Conservation (phyloP, 495 filamentous ascomycete species). For the Platismatia glauca region DNA sequence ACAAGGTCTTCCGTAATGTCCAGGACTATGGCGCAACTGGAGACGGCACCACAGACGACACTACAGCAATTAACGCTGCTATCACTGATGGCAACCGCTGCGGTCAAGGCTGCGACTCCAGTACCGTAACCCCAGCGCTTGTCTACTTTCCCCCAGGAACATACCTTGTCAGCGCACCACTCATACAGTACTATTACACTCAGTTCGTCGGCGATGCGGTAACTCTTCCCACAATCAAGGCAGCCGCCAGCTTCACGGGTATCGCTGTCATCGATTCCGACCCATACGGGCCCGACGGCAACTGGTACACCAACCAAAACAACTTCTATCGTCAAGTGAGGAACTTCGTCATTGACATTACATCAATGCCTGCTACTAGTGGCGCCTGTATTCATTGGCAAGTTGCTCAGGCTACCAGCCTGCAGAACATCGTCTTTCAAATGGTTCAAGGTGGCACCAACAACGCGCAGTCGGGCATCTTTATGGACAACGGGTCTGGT, state of each 20-base stretch:
- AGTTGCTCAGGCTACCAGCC: constrained; percentile 85
- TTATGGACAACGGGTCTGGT: constrained; percentile 92
- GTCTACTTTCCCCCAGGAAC: constrained; percentile 78
- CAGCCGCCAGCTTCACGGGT: constrained; percentile 58
- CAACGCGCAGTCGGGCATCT: constrained; percentile 81
- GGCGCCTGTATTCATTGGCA: constrained; percentile 96
- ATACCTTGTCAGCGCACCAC: constrained; percentile 58
- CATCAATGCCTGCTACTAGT: constrained; percentile 49
- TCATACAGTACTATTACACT: constrained; percentile 70
- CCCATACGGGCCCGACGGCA: constrained; percentile 60
- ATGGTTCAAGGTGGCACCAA: constrained; percentile 64
- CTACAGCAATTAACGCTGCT: constrained; percentile 78
- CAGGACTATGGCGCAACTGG: constrained; percentile 72
- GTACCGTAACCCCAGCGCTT: constrained; percentile 65
- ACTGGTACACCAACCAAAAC: constrained; percentile 91
- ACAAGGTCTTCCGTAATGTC: constrained; percentile 81
- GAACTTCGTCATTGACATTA: constrained; percentile 87
- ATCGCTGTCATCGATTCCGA: constrained; percentile 89
- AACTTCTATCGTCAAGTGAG: constrained; percentile 97
- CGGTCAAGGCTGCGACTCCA: constrained; percentile 67
- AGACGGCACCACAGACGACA: constrained; percentile 77
- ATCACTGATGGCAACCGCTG: constrained; percentile 71
- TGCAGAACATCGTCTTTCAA: constrained; percentile 86
- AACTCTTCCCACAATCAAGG: constrained; percentile 68
- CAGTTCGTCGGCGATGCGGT: constrained; percentile 70